Conservation (phyloP, 257 asterid genomes). For the Galeopsis tetrahit region DNA sequence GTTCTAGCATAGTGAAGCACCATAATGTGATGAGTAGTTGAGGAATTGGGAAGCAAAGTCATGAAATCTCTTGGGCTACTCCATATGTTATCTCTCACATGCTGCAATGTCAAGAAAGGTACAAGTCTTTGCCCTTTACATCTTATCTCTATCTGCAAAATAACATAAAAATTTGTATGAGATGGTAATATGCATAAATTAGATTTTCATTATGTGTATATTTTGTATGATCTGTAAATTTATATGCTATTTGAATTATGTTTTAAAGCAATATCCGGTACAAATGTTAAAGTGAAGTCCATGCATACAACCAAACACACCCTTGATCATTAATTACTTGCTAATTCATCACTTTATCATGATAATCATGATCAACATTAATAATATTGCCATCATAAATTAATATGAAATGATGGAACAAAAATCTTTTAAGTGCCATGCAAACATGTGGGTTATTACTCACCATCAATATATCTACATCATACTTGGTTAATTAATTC, state of each 20-base stretch:
- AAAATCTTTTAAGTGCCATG: not conserved
- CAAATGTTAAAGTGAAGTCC: no score
- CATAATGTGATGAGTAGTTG: slow-evolving; percentile 66
- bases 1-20: slow-evolving; percentile 74
- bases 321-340: not conserved
- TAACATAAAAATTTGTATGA: no score
- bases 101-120: slow-evolving; percentile 77
- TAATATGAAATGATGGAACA: not conserved
- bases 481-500: not conserved
- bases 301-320: not conserved
- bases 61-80: slow-evolving; percentile 54
- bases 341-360: not conserved
- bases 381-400: not conserved
- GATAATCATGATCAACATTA: not conserved
- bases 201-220: no score
- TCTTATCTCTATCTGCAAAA: slow-evolving; percentile 76
- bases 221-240: no score
- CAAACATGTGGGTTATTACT: not conserved
- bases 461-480: not conserved
- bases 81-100: slow-evolving; percentile 87
- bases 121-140: slow-evolving; percentile 77
- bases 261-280: no score
- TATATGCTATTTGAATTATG: no score
- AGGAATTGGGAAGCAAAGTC: slow-evolving; percentile 63
- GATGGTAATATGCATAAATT: no score